A percentile compares a stretch with the other conserved stretches of the same genome.
These are phyloP conservation scores for Microcos paniculata DNA, from an alignment of 345 rosid genomes.

Conservation along the genomic window DNA sequence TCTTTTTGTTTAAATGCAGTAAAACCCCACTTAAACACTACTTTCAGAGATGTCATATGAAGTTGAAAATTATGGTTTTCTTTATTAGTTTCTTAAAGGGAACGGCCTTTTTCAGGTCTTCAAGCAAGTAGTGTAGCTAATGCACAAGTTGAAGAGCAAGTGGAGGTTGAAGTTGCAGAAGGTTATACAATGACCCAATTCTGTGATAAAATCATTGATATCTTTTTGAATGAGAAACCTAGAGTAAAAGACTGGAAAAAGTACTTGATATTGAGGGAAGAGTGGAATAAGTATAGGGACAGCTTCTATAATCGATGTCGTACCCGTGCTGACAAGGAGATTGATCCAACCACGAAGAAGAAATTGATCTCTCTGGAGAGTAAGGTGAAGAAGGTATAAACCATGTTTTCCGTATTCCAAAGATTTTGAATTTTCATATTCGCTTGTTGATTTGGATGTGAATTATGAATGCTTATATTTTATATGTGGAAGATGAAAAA, in stretches of 20 bases:
- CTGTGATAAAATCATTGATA: conserved; percentile 75
- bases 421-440: not conserved
- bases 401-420: not conserved
- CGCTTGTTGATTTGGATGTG: not conserved
- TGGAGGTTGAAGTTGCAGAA: conserved; percentile 62
- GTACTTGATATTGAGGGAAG: conserved; percentile 75
- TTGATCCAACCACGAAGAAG: conserved; percentile 52
- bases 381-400: conserved; percentile 77
- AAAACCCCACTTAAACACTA: conserved; percentile 10
- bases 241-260: conserved; percentile 78
- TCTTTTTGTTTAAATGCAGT: not conserved
- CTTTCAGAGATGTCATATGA: not conserved
- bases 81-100: not conserved
- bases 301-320: conserved; percentile 69
- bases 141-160: conserved; percentile 41
- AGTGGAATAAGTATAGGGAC: conserved; percentile 77
- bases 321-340: conserved; percentile 52
- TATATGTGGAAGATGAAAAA: not conserved
- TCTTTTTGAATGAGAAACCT: conserved; percentile 78
- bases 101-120: conserved; percentile 36
- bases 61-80: conserved; percentile 1
- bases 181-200: conserved; percentile 72
- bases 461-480: not conserved
- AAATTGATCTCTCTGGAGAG: conserved; percentile 50
- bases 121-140: conserved; percentile 35